Conservation (phyloP, 176 grass and related monocot species). For the Ensete glaucum region DNA sequence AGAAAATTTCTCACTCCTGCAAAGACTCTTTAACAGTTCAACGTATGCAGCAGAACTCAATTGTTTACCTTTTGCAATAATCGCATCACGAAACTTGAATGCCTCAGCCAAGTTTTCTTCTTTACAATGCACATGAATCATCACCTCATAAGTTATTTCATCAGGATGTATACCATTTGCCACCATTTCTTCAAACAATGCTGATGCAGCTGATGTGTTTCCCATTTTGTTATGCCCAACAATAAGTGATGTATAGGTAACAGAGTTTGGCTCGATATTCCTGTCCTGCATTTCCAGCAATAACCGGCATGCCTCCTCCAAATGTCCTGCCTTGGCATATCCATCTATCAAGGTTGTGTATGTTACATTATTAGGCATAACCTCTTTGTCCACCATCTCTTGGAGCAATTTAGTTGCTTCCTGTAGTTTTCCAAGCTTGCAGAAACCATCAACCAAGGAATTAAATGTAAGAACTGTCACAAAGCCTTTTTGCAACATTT, state of each 20-base stretch:
- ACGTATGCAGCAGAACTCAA: constrained; percentile 23
- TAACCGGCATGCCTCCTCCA: constrained; percentile 29
- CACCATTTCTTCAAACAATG: constrained; percentile 23
- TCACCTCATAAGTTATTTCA: constrained; percentile 27
- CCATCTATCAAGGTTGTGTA: constrained; percentile 32
- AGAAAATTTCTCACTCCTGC: constrained; percentile 22
- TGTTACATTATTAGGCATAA: constrained; percentile 28
- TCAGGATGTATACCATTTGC: constrained; percentile 25
- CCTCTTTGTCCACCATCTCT: constrained; percentile 40
- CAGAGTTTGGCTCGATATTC: constrained; percentile 20
- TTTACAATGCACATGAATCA: constrained; percentile 28
- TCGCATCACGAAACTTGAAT: constrained; percentile 28
- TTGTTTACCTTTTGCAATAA: constrained; percentile 26
- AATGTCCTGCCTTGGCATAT: constrained; percentile 29
- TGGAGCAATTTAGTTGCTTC: constrained; percentile 39
- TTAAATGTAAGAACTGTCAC: constrained; percentile 36
- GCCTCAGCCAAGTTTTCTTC: constrained; percentile 29
- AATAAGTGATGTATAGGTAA: constrained; percentile 25
- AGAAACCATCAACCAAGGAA: constrained; percentile 45
- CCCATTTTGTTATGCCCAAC: neutral
- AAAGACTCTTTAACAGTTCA: constrained; percentile 32
- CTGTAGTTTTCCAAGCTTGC: constrained; percentile 47
- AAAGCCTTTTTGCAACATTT: constrained; percentile 28
- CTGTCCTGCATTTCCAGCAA: constrained; percentile 41
- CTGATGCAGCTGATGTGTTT: constrained; percentile 9